A percentile compares a stretch with the other conserved stretches of the same genome.
These are phyloP conservation scores for Eimeria necatrix DNA, from an alignment of 169 alveolate genomes.

Conservation along the genomic window DNA sequence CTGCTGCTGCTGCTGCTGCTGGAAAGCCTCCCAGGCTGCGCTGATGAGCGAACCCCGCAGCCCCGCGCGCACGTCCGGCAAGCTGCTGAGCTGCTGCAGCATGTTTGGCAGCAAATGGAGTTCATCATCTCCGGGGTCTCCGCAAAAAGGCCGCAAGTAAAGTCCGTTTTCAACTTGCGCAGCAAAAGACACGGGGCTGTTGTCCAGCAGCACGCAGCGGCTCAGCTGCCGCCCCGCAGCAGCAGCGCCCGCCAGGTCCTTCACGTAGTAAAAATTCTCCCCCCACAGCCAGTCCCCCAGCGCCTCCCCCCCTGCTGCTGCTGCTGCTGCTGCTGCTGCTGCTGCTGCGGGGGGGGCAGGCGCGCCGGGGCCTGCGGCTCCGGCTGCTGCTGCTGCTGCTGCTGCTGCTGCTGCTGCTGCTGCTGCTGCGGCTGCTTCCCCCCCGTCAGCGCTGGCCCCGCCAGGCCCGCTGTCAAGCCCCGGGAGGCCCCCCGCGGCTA, in stretches of 20 bases:
- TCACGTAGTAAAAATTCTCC: constrained; percentile 10
- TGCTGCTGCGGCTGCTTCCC: background rate
- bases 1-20: too few relatives aligned
- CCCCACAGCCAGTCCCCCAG: background rate
- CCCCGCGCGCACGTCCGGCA: background rate
- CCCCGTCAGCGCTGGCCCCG: background rate
- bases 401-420: constrained; percentile 23
- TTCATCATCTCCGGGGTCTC: constrained; percentile 56
- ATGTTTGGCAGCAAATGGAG: constrained; percentile 6
- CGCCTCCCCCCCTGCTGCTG: too few relatives aligned
- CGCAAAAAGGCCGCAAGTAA: constrained; percentile 44
- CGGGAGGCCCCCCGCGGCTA: background rate
- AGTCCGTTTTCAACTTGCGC: constrained; percentile 57
- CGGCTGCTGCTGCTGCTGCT: constrained; percentile 6
- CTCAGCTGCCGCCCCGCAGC: background rate
- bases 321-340: constrained; percentile 1
- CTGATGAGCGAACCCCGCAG: background rate
- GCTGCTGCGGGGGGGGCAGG: too few relatives aligned
- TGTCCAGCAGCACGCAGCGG: constrained; percentile 72
- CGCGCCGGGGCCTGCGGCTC: too few relatives aligned
- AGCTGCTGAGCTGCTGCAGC: background rate
- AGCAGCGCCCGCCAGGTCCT: constrained; percentile 46
- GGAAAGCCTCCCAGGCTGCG: background rate
- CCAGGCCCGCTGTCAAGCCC: background rate
- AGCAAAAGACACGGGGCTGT: constrained; percentile 49